A percentile compares a stretch with the other conserved stretches of the same genome.
These are phyloP conservation scores for Pseudozyma sp. DNA, from an alignment of 1,284 basidiomycete species.

Conservation along the genomic window DNA sequence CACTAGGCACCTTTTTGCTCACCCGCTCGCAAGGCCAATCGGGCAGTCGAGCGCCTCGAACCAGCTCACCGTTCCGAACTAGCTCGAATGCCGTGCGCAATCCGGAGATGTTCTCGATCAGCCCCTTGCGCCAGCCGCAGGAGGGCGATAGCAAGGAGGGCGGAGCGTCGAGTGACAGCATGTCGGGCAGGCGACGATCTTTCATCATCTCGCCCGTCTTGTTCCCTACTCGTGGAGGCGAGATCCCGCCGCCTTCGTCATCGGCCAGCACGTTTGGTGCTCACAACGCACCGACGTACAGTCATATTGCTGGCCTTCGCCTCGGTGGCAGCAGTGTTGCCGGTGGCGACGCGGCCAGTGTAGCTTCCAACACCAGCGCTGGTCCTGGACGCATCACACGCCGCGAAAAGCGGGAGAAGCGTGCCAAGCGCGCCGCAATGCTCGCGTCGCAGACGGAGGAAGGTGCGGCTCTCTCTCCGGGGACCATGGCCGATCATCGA, in stretches of 20 bases:
- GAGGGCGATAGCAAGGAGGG: conserved; percentile 25
- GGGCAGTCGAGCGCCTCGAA: conserved; percentile 23
- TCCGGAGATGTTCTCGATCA: conserved; percentile 49
- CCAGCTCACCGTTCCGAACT: conserved; percentile 59
- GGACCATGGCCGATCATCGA: conserved; percentile 7
- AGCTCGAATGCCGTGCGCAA: conserved; percentile 39
- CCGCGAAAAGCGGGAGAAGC: conserved; percentile 58
- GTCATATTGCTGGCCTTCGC: conserved; percentile 35
- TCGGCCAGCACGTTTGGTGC: conserved; percentile 24
- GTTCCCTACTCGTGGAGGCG: conserved; percentile 53
- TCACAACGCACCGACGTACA: conserved; percentile 26
- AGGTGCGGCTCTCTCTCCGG: conserved; percentile 22
- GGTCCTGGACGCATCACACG: conserved; percentile 55
- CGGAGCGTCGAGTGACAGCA: conserved; percentile 23
- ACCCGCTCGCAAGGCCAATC: conserved; percentile 46
- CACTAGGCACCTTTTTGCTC: conserved; percentile 56
- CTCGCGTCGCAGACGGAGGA: conserved; percentile 24
- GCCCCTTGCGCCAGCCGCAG: conserved; percentile 33
- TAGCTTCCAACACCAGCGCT: conserved; percentile 42
- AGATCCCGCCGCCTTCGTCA: conserved; percentile 45
- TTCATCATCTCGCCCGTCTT: conserved; percentile 61
- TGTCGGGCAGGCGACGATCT: conserved; percentile 30
- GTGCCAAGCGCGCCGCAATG: conserved; percentile 48
- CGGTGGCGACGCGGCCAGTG: conserved; percentile 33
- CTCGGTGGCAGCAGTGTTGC: conserved; percentile 21